Percentiles rank a stretch among this genome's conserved stretches.
These are phyloP conservation scores for Epichloe coenophiala DNA, from an alignment of 2,329 filamentous ascomycete species.

Conservation along the genomic window DNA sequence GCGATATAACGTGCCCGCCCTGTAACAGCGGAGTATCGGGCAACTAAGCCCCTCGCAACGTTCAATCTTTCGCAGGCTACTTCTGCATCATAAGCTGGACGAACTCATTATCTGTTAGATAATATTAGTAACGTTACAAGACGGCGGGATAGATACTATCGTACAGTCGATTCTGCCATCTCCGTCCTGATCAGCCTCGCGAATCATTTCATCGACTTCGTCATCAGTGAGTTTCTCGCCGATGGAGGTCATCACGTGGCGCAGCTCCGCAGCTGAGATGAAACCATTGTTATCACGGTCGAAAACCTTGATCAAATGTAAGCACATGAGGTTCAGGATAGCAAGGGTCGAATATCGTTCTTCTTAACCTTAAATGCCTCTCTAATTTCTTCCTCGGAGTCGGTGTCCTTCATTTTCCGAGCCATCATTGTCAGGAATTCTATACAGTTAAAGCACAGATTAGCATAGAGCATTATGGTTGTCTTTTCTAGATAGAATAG, in stretches of 20 bases:
- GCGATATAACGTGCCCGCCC: background rate
- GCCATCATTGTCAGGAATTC: slow-evolving; percentile 93
- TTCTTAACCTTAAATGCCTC: slow-evolving; percentile 66
- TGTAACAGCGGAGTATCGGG: background rate
- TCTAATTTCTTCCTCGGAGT: slow-evolving; percentile 81
- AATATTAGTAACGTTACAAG: slow-evolving; percentile 9
- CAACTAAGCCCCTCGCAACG: background rate
- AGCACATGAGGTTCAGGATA: background rate
- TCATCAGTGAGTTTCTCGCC: slow-evolving; percentile 85
- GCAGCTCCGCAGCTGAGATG: slow-evolving; percentile 77
- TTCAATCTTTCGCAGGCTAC: slow-evolving; percentile 32
- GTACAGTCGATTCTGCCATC: slow-evolving; percentile 81
- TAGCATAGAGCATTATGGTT: background rate
- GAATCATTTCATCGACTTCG: slow-evolving; percentile 88
- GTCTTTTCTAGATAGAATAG: background rate
- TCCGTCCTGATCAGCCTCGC: slow-evolving; percentile 79
- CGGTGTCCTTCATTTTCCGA: slow-evolving; percentile 87
- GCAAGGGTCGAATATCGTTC: background rate
- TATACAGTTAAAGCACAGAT: slow-evolving; percentile 20
- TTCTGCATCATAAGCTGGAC: slow-evolving; percentile 96
- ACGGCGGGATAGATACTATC: slow-evolving; percentile 15
- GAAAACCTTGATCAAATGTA: slow-evolving; percentile 42
- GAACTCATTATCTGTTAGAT: slow-evolving; percentile 66
- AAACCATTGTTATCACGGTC: slow-evolving; percentile 87
- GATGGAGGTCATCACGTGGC: slow-evolving; percentile 86